These are phyloP conservation scores for Magnusiomyces magnusii DNA, from an alignment of 1,139 yeast genomes.

Conservation along the genomic window DNA sequence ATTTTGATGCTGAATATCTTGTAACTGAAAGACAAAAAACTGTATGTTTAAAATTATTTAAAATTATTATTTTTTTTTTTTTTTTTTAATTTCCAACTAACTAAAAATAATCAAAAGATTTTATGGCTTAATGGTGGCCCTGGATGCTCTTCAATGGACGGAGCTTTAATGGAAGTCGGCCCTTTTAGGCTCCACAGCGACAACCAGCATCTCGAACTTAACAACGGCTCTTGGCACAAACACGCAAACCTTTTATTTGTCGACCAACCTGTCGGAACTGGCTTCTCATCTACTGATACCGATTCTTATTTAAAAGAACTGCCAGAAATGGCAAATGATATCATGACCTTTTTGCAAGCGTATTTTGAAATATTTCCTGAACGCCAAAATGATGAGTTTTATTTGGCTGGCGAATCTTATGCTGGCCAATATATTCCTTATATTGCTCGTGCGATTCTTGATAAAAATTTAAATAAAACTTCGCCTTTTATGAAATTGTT, in stretches of 20 bases:
- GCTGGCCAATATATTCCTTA: constrained; percentile 98
- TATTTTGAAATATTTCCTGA: constrained; percentile 72
- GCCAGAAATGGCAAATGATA: constrained; percentile 47
- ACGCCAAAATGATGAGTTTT: constrained; percentile 55
- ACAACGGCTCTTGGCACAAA: constrained; percentile 81
- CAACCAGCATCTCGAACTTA: constrained; percentile 41
- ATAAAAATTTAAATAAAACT: constrained; percentile 37
- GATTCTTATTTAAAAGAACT: constrained; percentile 52
- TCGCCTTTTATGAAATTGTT: neutral
- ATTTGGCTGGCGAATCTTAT: constrained; percentile 89
- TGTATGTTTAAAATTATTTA: constrained; percentile 10
- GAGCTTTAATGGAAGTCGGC: constrained; percentile 89
- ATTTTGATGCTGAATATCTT: constrained; percentile 29
- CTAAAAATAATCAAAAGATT: constrained; percentile 17
- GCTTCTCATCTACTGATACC: constrained; percentile 56
- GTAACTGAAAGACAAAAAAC: constrained; percentile 28
- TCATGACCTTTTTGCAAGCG: constrained; percentile 55
- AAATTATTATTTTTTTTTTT: neutral
- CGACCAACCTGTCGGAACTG: constrained; percentile 96
- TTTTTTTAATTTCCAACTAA: neutral
- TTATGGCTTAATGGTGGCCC: constrained; percentile 85
- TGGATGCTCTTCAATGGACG: constrained; percentile 98
- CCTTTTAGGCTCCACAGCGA: constrained; percentile 60
- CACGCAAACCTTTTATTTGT: constrained; percentile 72
- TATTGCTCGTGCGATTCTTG: constrained; percentile 57